These are phyloP conservation scores for Hanseniaspora vineae DNA, from an alignment of 805 yeast species.

Conservation along the genomic window DNA sequence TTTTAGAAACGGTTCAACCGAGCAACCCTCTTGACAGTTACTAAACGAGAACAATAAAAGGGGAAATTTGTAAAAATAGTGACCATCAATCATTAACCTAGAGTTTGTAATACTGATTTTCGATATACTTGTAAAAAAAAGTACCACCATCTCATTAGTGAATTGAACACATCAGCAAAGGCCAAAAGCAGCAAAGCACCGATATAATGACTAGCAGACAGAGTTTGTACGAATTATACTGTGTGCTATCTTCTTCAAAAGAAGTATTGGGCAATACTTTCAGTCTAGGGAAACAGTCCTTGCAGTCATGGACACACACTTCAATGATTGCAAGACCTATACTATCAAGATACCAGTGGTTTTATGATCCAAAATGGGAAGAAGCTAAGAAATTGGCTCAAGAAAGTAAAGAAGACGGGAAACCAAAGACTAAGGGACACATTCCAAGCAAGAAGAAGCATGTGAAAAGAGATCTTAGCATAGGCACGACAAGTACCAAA, in stretches of 20 bases:
- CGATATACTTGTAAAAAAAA: too few species aligned
- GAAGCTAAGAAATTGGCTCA: slow-evolving; percentile 16
- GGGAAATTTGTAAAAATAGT: neutral
- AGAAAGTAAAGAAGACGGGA: slow-evolving; percentile 2
- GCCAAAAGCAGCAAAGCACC: neutral
- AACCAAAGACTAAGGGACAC: too few species aligned
- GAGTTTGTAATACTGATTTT: too few species aligned
- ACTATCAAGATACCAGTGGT: slow-evolving; percentile 15
- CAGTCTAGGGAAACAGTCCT: slow-evolving; percentile 13
- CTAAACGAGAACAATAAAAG: neutral
- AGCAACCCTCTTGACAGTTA: too few species aligned
- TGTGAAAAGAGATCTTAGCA: neutral
- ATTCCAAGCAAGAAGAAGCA: neutral
- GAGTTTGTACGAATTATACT: slow-evolving; percentile 14
- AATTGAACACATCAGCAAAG: neutral
- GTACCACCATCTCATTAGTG: too few species aligned
- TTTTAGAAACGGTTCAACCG: too few species aligned
- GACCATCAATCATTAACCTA: too few species aligned
- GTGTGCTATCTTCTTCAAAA: slow-evolving; percentile 13
- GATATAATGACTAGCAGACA: slow-evolving; percentile 12
- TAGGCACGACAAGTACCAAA: neutral
- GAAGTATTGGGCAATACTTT: slow-evolving; percentile 13
- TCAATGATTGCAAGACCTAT: slow-evolving; percentile 17
- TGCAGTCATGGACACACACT: slow-evolving; percentile 14
- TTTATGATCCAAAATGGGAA: slow-evolving; percentile 22